These are phyloP conservation scores for Tylopilus vinaceipallidus DNA, from an alignment of 768 basidiomycete species.

Conservation along the genomic window DNA sequence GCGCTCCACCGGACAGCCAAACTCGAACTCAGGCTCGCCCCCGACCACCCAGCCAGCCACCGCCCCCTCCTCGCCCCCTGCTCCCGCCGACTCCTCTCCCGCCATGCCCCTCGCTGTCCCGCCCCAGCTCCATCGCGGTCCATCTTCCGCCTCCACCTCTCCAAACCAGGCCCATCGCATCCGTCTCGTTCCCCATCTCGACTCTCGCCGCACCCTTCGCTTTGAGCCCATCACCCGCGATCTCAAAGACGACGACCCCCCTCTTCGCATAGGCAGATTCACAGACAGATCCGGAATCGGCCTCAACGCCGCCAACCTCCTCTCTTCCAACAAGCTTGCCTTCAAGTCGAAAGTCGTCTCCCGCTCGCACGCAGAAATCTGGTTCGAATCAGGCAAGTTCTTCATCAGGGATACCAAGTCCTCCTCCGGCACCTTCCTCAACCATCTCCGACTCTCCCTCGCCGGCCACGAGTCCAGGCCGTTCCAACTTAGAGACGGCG, in stretches of 20 bases:
- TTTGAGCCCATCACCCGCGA: constrained; percentile 94
- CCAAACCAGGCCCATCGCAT: constrained; percentile 62
- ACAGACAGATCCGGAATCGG: constrained; percentile 79
- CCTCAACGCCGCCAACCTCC: constrained; percentile 61
- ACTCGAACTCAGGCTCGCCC: constrained; percentile 19
- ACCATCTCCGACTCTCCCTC: constrained; percentile 84
- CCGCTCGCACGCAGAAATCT: constrained; percentile 92
- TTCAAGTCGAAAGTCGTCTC: constrained; percentile 97
- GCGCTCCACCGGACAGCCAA: constrained; percentile 59
- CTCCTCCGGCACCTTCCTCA: constrained; percentile 91
- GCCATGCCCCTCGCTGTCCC: constrained; percentile 22
- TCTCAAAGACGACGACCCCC: constrained; percentile 62
- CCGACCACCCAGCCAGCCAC: constrained; percentile 3
- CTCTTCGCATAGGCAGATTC: constrained; percentile 90
- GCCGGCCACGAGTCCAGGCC: constrained; percentile 81
- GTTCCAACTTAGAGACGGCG: constrained; percentile 84
- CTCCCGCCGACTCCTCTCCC: constrained; percentile 7
- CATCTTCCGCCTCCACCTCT: constrained; percentile 15
- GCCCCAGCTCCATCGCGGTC: constrained; percentile 19
- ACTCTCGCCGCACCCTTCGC: constrained; percentile 80
- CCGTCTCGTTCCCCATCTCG: constrained; percentile 93
- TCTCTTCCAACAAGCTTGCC: constrained; percentile 80
- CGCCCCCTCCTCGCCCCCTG: constrained; percentile 16
- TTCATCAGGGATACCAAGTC: constrained; percentile 89
- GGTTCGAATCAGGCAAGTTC: constrained; percentile 73